These are phyloP conservation scores for Penicillium sp. DNA, from an alignment of 2,329 filamentous ascomycete species.

Conservation along the genomic window DNA sequence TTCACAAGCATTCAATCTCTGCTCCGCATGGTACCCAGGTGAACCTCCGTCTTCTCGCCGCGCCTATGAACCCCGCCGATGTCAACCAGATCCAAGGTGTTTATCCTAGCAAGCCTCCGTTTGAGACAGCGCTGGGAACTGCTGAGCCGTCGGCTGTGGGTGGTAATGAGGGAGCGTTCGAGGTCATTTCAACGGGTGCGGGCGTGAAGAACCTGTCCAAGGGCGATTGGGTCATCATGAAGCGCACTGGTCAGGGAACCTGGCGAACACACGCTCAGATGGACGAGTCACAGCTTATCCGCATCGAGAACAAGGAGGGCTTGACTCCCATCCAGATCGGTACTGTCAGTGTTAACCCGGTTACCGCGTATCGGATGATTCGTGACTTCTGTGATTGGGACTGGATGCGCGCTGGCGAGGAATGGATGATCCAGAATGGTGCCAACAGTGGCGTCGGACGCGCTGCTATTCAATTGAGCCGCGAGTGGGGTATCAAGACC, in stretches of 20 bases:
- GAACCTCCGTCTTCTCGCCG: slow-evolving; percentile 82
- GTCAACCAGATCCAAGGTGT: slow-evolving; percentile 98
- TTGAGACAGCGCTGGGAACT: slow-evolving; percentile 75
- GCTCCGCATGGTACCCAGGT: slow-evolving; percentile 59
- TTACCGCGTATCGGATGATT: slow-evolving; percentile 91
- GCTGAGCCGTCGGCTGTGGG: slow-evolving; percentile 63
- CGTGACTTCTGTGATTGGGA: slow-evolving; percentile 66
- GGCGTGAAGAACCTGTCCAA: slow-evolving; percentile 60
- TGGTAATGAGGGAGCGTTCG: slow-evolving; percentile 85
- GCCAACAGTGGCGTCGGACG: slow-evolving; percentile 92
- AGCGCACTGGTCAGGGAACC: slow-evolving; percentile 78
- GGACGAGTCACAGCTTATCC: slow-evolving; percentile 60
- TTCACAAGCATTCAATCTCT: slow-evolving; percentile 51
- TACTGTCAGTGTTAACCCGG: slow-evolving; percentile 88
- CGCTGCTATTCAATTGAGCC: slow-evolving; percentile 83
- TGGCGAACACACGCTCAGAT: slow-evolving; percentile 89
- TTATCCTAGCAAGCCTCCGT: slow-evolving; percentile 80
- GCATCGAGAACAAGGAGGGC: slow-evolving; percentile 66
- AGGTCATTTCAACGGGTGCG: slow-evolving; percentile 71
- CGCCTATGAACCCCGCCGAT: slow-evolving; percentile 94
- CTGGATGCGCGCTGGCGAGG: slow-evolving; percentile 60
- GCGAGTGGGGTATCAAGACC: slow-evolving; percentile 82
- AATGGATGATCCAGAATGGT: slow-evolving; percentile 97
- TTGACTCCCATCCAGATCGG: slow-evolving; percentile 75
- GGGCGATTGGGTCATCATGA: slow-evolving; percentile 94